A percentile compares a stretch with the other conserved stretches of the same genome.
These are phyloP conservation scores for Fusarium nanum DNA, from an alignment of 2,329 filamentous ascomycete genomes.

Conservation along the genomic window DNA sequence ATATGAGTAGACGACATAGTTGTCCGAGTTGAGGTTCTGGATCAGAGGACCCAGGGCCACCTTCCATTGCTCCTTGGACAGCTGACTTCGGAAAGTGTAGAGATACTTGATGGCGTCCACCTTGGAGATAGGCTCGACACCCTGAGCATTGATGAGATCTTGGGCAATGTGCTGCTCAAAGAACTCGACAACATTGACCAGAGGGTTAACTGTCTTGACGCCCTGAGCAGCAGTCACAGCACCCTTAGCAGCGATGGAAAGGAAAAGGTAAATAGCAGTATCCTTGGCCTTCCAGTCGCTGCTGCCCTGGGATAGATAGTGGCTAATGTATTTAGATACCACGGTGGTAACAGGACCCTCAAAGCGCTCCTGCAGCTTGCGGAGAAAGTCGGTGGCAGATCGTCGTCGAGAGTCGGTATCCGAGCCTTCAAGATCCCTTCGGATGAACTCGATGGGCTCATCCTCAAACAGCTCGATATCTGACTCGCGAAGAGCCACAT, in stretches of 20 bases:
- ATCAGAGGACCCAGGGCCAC: constrained; percentile 89
- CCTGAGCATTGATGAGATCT: constrained; percentile 80
- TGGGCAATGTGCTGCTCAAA: constrained; percentile 92
- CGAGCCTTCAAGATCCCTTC: constrained; percentile 93
- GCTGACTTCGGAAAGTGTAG: constrained; percentile 94
- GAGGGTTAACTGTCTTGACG: constrained; percentile 88
- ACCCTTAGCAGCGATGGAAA: constrained; percentile 93
- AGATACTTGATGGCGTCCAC: constrained; percentile 99
- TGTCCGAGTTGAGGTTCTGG: constrained; percentile 86
- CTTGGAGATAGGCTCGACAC: constrained; percentile 86
- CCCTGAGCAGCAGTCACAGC: constrained; percentile 87
- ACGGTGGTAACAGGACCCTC: constrained; percentile 85
- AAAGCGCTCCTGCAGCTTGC: constrained; percentile 89
- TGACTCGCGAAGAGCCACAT: constrained; percentile 89
- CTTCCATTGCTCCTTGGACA: constrained; percentile 92
- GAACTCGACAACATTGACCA: constrained; percentile 91
- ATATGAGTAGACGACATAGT: constrained; percentile 98
- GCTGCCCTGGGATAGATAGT: constrained; percentile 84
- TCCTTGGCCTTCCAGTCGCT: constrained; percentile 97
- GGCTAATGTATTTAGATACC: constrained; percentile 87
- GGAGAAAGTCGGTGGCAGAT: constrained; percentile 93
- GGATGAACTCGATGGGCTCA: constrained; percentile 98
- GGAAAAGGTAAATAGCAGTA: constrained; percentile 96
- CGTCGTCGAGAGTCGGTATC: constrained; percentile 93
- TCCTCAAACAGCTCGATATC: constrained; percentile 98